Evolutionary conservation across 2,329 filamentous ascomycete species (phyloP).

Genomic region (Nothomitra cinnamomea): DNA sequence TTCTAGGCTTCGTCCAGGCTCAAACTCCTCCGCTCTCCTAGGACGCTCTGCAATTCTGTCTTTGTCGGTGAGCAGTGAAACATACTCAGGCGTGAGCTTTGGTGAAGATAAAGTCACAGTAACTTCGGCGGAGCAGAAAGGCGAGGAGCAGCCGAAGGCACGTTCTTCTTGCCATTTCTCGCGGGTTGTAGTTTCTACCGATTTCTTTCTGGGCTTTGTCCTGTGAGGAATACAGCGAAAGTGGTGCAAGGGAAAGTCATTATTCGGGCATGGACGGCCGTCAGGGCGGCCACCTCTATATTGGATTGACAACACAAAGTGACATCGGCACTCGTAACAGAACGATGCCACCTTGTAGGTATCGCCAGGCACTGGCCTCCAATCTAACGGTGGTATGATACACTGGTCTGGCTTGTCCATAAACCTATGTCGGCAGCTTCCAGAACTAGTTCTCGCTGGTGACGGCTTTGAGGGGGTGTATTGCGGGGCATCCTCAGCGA

Average conservation of each 20-base stretch:
- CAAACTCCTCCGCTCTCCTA: constrained; percentile 30
- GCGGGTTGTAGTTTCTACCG: background rate
- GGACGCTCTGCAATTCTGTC: constrained; percentile 34
- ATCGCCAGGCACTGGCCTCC: constrained; percentile 21
- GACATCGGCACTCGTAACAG: constrained; percentile 43
- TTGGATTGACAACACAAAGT: constrained; percentile 40
- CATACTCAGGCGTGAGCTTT: constrained; percentile 30
- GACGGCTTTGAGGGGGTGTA: constrained; percentile 15
- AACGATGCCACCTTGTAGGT: constrained; percentile 41
- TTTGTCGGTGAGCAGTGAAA: constrained; percentile 36
- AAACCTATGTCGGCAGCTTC: constrained; percentile 39
- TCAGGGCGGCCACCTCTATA: constrained; percentile 26
- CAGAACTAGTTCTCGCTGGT: background rate
- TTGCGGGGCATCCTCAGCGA: constrained; percentile 40
- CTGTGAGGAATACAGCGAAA: constrained; percentile 28
- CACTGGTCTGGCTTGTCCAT: constrained; percentile 39
- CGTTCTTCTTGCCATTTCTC: constrained; percentile 24
- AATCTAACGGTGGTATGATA: constrained; percentile 26
- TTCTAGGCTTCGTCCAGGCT: constrained; percentile 28
- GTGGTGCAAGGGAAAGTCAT: constrained; percentile 42
- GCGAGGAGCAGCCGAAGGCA: constrained; percentile 40
- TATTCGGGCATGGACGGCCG: constrained; percentile 27
- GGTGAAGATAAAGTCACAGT: constrained; percentile 35
- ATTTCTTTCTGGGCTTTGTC: constrained; percentile 10
- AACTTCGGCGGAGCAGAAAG: constrained; percentile 36